Evolutionary conservation across 176 grass and related monocot species (phyloP).

Genomic region (Oryza nivara): DNA sequence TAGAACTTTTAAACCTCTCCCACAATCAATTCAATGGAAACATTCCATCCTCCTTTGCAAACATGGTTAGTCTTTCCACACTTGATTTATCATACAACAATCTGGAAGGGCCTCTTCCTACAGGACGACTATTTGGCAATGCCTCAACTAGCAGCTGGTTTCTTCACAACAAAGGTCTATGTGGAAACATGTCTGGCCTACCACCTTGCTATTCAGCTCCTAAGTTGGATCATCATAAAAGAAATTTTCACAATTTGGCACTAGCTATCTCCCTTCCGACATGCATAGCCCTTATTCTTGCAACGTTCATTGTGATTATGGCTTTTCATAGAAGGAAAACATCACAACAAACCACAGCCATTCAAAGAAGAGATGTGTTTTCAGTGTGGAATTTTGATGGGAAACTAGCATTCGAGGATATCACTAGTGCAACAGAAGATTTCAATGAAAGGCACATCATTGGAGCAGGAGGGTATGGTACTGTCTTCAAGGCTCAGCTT

Average conservation of each 20-base stretch:
- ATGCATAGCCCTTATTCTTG: neutral
- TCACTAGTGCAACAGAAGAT: slow-evolving; percentile 28
- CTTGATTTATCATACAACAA: slow-evolving; percentile 50
- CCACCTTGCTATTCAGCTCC: neutral
- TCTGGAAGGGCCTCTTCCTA: slow-evolving; percentile 42
- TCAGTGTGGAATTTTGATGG: slow-evolving; percentile 41
- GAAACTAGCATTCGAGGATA: slow-evolving; percentile 31
- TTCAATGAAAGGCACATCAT: slow-evolving; percentile 32
- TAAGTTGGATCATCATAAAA: neutral
- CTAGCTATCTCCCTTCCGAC: neutral
- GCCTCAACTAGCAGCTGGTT: neutral
- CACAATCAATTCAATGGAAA: slow-evolving; percentile 40
- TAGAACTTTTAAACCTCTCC: slow-evolving; percentile 47
- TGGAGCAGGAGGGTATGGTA: slow-evolving; percentile 32
- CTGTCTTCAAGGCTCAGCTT: slow-evolving; percentile 21
- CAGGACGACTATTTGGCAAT: neutral
- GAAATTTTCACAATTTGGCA: neutral
- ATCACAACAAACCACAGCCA: neutral
- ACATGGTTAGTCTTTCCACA: slow-evolving; percentile 32
- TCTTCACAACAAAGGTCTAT: neutral
- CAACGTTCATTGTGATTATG: no score
- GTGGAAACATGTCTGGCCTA: neutral
- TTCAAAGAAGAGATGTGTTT: neutral
- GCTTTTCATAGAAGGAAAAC: no score
- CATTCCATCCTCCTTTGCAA: no score